These are phyloP conservation scores for Aspergillus taichungensis DNA, from an alignment of 495 filamentous ascomycete species.

Conservation along the genomic window DNA sequence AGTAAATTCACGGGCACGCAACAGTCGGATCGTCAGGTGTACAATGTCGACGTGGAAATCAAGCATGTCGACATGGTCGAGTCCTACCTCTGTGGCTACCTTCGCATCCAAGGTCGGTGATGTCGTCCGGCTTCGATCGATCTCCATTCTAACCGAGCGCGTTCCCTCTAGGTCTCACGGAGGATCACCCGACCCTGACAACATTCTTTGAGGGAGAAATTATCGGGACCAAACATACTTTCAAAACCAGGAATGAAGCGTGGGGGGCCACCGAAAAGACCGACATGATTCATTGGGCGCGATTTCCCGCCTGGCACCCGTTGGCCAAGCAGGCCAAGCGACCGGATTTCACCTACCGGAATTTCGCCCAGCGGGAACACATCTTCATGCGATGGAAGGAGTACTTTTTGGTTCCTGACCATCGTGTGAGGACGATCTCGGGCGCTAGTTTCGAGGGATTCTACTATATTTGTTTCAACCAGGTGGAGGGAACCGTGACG, in stretches of 20 bases:
- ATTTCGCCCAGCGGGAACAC: slow-evolving; percentile 69
- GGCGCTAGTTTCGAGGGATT: slow-evolving; percentile 98
- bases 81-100: slow-evolving; percentile 91
- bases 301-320: slow-evolving; percentile 79
- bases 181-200: slow-evolving; percentile 90
- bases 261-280: slow-evolving; percentile 93
- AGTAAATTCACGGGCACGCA: slow-evolving; percentile 87
- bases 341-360: slow-evolving; percentile 62
- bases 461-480: slow-evolving; percentile 99
- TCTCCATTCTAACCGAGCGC: slow-evolving; percentile 4
- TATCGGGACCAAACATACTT: slow-evolving; percentile 89
- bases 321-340: slow-evolving; percentile 67
- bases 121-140: slow-evolving; percentile 10
- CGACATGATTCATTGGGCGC: slow-evolving; percentile 87
- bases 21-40: slow-evolving; percentile 79
- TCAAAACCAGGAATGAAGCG: slow-evolving; percentile 76
- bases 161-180: slow-evolving; percentile 62
- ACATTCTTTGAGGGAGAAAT: slow-evolving; percentile 99
- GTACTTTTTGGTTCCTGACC: slow-evolving; percentile 93
- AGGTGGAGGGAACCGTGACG: slow-evolving; percentile 70
- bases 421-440: slow-evolving; percentile 77
- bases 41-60: slow-evolving; percentile 94
- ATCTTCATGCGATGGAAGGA: slow-evolving; percentile 99
- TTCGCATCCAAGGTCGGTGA: slow-evolving; percentile 84
- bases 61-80: slow-evolving; percentile 93